Evolutionary conservation across 305 asterid species (phyloP).

Genomic region (Petunia hybrid): DNA sequence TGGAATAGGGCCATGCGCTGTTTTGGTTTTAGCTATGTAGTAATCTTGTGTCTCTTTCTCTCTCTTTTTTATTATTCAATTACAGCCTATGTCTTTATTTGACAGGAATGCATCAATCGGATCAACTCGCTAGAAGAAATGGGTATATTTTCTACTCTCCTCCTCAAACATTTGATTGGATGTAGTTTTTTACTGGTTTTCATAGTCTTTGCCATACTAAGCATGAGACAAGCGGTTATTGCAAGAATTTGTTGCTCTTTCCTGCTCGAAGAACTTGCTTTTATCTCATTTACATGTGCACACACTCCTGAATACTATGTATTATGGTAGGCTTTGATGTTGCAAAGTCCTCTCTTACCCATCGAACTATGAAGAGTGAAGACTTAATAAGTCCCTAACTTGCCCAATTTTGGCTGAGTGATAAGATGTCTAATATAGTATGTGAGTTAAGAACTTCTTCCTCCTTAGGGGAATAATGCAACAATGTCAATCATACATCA

Average conservation of each 20-base stretch:
- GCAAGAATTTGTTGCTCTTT: not conserved
- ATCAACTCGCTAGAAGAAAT: slow-evolving; percentile 75
- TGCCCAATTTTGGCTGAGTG: too few species aligned
- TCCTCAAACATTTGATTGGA: not conserved
- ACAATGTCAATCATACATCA: not conserved
- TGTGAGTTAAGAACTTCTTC: not conserved
- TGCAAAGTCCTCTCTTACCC: not conserved
- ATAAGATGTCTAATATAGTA: not conserved
- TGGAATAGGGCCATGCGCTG: not conserved
- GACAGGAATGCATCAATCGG: slow-evolving; percentile 93
- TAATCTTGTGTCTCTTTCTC: not conserved
- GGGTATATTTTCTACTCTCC: slow-evolving; percentile 56
- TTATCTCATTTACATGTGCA: not conserved
- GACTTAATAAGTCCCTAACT: not conserved
- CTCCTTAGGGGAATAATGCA: not conserved
- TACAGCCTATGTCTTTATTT: slow-evolving; percentile 24
- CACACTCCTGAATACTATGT: too few species aligned
- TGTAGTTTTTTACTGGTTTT: not conserved
- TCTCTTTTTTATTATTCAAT: slow-evolving; percentile 16
- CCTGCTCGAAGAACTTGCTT: not conserved
- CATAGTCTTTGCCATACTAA: too few species aligned
- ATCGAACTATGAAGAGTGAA: not conserved
- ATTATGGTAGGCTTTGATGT: not conserved
- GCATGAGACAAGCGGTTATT: not conserved
- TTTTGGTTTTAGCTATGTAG: not conserved